A percentile compares a stretch with the other conserved stretches of the same genome.
Evolutionary conservation across 2,329 filamentous ascomycete species (phyloP).

Genomic region (Eurotiales sp.): DNA sequence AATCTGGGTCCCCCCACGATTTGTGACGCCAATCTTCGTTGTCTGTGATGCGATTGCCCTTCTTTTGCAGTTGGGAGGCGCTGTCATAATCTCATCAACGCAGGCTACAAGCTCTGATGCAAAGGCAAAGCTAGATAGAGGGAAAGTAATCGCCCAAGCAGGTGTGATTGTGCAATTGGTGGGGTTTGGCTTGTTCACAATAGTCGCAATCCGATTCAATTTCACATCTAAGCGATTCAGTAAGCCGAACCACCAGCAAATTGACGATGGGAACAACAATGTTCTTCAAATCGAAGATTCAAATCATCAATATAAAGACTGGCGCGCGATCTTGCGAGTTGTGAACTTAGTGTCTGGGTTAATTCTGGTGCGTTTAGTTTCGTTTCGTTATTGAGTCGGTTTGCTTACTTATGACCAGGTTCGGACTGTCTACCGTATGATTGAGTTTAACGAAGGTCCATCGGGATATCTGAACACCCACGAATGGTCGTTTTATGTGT

Average conservation of each 20-base stretch:
- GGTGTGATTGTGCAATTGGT: conserved; percentile 44
- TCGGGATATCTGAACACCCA: conserved; percentile 39
- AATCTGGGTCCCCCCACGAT: conserved; percentile 35
- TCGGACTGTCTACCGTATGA: conserved; percentile 45
- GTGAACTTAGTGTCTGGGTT: conserved; percentile 28
- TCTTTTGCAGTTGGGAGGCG: conserved; percentile 35
- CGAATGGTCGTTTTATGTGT: conserved; percentile 44
- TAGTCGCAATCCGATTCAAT: conserved; percentile 47
- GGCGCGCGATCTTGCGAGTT: conserved; percentile 29
- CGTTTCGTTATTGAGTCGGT: conserved; percentile 2
- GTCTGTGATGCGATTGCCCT: conserved; percentile 39
- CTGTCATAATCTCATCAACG: conserved; percentile 40
- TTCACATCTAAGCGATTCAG: conserved; percentile 42
- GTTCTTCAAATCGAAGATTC: conserved; percentile 22
- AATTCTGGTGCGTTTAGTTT: conserved; percentile 26
- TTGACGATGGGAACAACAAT: conserved; percentile 15
- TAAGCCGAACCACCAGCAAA: conserved; percentile 25
- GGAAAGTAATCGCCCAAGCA: conserved; percentile 37
- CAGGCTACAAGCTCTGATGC: conserved; percentile 18
- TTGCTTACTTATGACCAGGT: conserved; percentile 20
- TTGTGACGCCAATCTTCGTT: conserved; percentile 41
- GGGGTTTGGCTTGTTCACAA: conserved; percentile 46
- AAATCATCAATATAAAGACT: conserved; percentile 22
- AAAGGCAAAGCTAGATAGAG: conserved; percentile 28
- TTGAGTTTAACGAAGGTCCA: conserved; percentile 46